A percentile compares a stretch with the other conserved stretches of the same genome.
phyloP scores from a whole-genome alignment of 768 basidiomycete species.

The Trametes sanguinea region DNA sequence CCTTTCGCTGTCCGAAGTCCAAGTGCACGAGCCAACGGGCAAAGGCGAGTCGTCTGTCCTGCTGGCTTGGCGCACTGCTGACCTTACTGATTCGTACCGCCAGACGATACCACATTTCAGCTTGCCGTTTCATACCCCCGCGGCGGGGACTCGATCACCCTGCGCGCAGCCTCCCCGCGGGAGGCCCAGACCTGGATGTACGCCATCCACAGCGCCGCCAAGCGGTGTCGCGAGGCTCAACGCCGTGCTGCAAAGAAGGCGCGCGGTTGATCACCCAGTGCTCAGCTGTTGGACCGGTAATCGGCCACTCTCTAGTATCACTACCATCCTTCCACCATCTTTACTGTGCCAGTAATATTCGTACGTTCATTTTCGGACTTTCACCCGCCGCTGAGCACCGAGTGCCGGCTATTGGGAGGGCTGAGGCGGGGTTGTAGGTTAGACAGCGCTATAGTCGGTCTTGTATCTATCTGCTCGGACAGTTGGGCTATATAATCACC shows the following conservation, averaged over 20 bases:
- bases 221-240: conserved; percentile 48
- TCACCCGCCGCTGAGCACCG: no score
- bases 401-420: no score
- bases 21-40: conserved; percentile 53
- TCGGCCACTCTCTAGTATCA: no score
- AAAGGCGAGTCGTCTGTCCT: conserved; percentile 43
- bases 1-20: conserved; percentile 69
- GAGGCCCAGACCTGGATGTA: conserved; percentile 60
- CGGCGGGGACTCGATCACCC: conserved; percentile 21
- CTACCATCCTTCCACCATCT: no score
- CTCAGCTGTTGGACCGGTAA: no score
- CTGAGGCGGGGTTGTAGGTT: no score
- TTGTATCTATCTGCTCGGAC: no score
- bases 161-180: conserved; percentile 49
- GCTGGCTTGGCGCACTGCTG: not conserved
- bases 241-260: conserved; percentile 34
- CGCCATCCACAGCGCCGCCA: conserved; percentile 45
- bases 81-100: not conserved
- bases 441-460: no score
- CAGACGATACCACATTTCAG: conserved; percentile 68
- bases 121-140: conserved; percentile 23
- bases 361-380: no score
- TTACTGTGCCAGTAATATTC: no score
- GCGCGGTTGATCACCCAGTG: not conserved
- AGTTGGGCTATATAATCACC: no score